These are phyloP conservation scores for Macaranga tanarius DNA, from an alignment of 441 rosid genomes.

Conservation along the genomic window DNA sequence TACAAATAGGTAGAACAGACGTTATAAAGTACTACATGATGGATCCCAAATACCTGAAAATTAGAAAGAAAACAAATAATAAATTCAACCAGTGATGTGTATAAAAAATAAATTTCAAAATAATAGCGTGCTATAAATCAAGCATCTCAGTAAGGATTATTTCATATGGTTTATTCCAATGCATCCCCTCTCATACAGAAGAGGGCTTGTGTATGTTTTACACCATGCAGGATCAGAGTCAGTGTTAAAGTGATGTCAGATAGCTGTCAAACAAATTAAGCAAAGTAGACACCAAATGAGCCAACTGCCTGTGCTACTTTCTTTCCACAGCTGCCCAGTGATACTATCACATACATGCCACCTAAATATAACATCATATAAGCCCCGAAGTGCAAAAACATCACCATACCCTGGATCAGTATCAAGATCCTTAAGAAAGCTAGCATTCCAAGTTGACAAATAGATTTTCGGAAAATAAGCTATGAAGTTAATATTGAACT, in stretches of 20 bases:
- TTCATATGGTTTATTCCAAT: neutral
- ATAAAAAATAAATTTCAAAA: neutral
- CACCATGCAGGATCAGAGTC: neutral
- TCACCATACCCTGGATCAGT: neutral
- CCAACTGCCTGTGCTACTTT: neutral
- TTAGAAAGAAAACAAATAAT: neutral
- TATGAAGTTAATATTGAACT: neutral
- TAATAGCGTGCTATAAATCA: neutral
- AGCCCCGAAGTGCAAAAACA: neutral
- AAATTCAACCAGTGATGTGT: neutral
- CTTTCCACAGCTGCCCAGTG: neutral
- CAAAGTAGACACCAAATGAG: neutral
- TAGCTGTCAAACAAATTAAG: neutral
- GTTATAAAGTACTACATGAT: slow-evolving; percentile 15
- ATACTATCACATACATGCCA: neutral
- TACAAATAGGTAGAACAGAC: slow-evolving; percentile 34
- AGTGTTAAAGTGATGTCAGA: neutral
- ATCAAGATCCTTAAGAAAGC: neutral
- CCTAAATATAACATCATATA: neutral
- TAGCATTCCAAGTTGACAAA: neutral
- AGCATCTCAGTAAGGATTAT: neutral
- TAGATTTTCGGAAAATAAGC: neutral
- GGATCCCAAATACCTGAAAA: slow-evolving; percentile 11
- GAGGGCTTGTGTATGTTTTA: neutral
- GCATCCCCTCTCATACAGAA: slow-evolving; percentile 3